These are phyloP conservation scores for Nakazawaea ishiwadae DNA, from an alignment of 805 yeast genomes.

Conservation along the genomic window DNA sequence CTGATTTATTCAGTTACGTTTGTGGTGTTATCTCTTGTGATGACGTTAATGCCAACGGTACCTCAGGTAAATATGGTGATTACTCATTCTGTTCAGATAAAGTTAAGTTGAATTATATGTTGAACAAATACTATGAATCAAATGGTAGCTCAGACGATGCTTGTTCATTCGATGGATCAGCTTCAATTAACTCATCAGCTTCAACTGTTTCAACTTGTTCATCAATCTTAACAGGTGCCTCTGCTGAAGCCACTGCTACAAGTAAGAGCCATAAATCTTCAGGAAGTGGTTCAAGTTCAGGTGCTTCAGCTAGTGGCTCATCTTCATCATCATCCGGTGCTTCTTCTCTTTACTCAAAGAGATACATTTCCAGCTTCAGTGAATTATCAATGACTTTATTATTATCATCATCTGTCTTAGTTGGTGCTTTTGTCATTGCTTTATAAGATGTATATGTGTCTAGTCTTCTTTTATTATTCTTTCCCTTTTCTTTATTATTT, in stretches of 20 bases:
- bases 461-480: not conserved
- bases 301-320: conserved; percentile 17
- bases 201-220: conserved; percentile 51
- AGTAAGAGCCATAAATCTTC: not conserved
- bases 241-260: conserved; percentile 14
- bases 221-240: conserved; percentile 42
- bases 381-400: conserved; percentile 9
- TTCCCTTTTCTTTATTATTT: not conserved
- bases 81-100: conserved; percentile 67
- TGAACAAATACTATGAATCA: conserved; percentile 58
- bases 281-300: conserved; percentile 16
- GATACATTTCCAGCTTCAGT: conserved; percentile 4
- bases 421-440: conserved; percentile 6
- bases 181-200: conserved; percentile 41
- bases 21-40: conserved; percentile 56
- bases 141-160: conserved; percentile 42
- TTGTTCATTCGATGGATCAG: conserved; percentile 70
- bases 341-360: conserved; percentile 9
- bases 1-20: conserved; percentile 49
- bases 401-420: conserved; percentile 4
- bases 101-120: conserved; percentile 58
- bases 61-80: conserved; percentile 64
- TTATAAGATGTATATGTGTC: not conserved
- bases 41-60: conserved; percentile 60
- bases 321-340: conserved; percentile 12